These are phyloP conservation scores for Amyloporia xantha DNA, from an alignment of 768 basidiomycete species.

Conservation along the genomic window DNA sequence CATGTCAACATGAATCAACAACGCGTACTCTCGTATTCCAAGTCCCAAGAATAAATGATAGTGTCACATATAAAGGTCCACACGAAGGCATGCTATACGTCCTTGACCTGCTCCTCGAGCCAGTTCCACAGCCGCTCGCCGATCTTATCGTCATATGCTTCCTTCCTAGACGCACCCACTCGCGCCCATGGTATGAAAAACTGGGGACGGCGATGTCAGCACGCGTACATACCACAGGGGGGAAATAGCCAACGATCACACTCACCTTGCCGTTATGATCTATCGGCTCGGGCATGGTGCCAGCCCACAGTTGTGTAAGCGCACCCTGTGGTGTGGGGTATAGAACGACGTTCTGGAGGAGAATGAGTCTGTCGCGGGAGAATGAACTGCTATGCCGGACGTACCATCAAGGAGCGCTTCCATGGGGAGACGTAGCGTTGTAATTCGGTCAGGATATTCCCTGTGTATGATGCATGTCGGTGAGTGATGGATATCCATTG, in stretches of 20 bases:
- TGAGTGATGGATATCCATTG: not conserved
- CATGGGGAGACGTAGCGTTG: not conserved
- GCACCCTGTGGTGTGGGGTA: conserved; percentile 25
- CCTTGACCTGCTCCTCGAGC: conserved; percentile 16
- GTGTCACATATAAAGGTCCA: not conserved
- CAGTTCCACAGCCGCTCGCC: conserved; percentile 19
- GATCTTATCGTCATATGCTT: conserved; percentile 15
- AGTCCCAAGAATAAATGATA: no score
- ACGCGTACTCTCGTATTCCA: no score
- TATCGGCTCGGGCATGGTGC: conserved; percentile 30
- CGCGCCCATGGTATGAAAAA: conserved; percentile 21
- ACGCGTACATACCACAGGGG: no score
- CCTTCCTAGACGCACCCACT: conserved; percentile 10
- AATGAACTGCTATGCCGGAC: conserved; percentile 16
- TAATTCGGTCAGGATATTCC: conserved; percentile 14
- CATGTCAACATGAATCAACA: no score
- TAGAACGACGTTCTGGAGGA: conserved; percentile 11
- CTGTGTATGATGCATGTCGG: conserved; percentile 1
- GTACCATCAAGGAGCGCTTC: conserved; percentile 14
- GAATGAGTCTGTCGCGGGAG: not conserved
- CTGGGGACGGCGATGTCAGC: no score
- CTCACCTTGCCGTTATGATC: conserved; percentile 35
- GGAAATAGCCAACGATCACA: no score
- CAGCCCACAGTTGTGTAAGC: conserved; percentile 24
- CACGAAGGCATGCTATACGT: not conserved